A percentile compares a stretch with the other conserved stretches of the same genome.
Evolutionary conservation across 192 early-diverging fungal species (phyloP).

Genomic region (Linnemannia zychae): DNA sequence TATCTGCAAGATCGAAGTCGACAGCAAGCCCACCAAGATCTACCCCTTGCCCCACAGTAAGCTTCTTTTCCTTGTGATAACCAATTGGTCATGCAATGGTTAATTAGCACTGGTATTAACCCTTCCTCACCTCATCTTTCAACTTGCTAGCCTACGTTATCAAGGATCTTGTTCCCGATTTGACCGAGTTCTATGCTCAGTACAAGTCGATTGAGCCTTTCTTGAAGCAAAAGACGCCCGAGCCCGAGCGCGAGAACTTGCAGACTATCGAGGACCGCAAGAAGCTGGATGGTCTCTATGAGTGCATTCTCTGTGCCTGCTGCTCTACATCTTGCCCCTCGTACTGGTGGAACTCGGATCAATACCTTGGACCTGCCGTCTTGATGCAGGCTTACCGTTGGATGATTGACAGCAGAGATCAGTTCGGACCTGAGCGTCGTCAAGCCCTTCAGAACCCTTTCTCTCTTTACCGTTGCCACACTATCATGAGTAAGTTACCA

Average conservation of each 20-base stretch:
- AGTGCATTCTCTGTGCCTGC: conserved; percentile 98
- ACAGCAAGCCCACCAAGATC: conserved; percentile 82
- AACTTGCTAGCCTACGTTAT: conserved; percentile 82
- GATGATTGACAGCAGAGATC: conserved; percentile 98
- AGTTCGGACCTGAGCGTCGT: conserved; percentile 88
- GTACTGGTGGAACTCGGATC: conserved; percentile 98
- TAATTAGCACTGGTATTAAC: background rate
- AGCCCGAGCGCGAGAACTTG: conserved; percentile 86
- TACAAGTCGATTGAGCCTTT: conserved; percentile 98
- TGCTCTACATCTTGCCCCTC: conserved; percentile 96
- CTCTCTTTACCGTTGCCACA: conserved; percentile 99
- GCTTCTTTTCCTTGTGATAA: conserved; percentile 17
- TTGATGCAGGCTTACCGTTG: conserved; percentile 99
- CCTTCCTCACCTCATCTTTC: background rate
- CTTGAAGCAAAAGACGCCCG: conserved; percentile 88
- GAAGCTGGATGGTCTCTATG: conserved; percentile 96
- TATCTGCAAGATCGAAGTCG: conserved; percentile 87
- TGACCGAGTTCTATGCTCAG: conserved; percentile 98
- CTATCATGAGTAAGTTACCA: conserved; percentile 84
- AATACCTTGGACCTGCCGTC: conserved; percentile 95
- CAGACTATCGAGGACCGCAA: conserved; percentile 95
- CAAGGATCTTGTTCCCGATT: conserved; percentile 97
- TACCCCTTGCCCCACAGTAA: conserved; percentile 96
- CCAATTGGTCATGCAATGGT: background rate
- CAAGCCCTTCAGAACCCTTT: conserved; percentile 92